Conservation (phyloP, 495 filamentous ascomycete species). For the Hyaloscypha finlandica region DNA sequence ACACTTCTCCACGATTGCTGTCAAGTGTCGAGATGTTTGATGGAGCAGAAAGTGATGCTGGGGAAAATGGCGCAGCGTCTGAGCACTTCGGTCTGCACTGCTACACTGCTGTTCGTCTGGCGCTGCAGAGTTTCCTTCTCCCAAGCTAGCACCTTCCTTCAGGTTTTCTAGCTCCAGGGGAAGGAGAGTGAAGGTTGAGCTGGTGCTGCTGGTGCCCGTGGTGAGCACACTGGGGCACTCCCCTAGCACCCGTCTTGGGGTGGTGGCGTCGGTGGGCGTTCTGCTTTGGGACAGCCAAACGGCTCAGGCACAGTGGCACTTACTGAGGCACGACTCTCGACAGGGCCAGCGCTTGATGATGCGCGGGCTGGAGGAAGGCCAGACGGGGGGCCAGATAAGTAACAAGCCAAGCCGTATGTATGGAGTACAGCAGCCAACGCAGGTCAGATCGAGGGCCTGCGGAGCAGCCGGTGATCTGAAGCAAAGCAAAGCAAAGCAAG, state of each 20-base stretch:
- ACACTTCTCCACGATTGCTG: constrained; percentile 3
- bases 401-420: no score
- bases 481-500: background rate
- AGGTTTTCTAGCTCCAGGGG: background rate
- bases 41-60: constrained; percentile 4
- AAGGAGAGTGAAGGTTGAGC: background rate
- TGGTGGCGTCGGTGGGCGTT: background rate
- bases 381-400: no score
- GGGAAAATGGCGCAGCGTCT: background rate
- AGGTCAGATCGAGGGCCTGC: background rate
- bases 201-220: background rate
- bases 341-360: constrained; percentile 6
- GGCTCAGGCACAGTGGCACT: background rate
- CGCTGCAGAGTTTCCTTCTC: background rate
- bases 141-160: background rate
- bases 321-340: background rate
- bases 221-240: background rate
- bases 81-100: background rate
- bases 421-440: background rate
- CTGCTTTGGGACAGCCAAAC: background rate
- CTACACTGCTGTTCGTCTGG: background rate
- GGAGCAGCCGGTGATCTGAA: constrained; percentile 2
- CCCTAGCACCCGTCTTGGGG: background rate
- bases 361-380: background rate
- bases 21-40: constrained; percentile 7